Conservation (phyloP, 2,329 filamentous ascomycete genomes). For the Tolypocladium nubicola region DNA sequence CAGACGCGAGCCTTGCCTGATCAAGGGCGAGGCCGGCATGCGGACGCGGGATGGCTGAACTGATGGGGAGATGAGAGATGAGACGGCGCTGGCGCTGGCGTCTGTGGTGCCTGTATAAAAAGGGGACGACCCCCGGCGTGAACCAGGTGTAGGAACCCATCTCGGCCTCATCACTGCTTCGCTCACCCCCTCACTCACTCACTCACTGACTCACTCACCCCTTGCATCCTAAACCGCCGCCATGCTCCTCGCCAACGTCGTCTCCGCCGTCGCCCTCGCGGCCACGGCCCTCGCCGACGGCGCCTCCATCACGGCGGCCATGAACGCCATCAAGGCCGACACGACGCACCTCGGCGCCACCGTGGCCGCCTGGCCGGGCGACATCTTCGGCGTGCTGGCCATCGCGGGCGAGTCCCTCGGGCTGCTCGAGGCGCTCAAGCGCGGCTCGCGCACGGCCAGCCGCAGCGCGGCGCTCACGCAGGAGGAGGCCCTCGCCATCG, state of each 20-base stretch:
- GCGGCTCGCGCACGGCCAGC: conserved; percentile 25
- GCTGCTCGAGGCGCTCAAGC: conserved; percentile 28
- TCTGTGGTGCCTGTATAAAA: background rate
- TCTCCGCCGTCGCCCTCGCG: conserved; percentile 12
- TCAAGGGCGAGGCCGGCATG: background rate
- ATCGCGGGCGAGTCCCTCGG: conserved; percentile 27
- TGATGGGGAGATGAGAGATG: background rate
- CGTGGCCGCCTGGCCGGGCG: conserved; percentile 26
- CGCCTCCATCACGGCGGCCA: conserved; percentile 20
- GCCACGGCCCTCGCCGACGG: conserved; percentile 19
- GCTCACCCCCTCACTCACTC: background rate
- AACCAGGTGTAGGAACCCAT: background rate
- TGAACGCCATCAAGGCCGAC: conserved; percentile 21
- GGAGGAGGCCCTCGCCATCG: conserved; percentile 27
- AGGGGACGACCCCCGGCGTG: background rate
- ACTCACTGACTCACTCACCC: too few species aligned
- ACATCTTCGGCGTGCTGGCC: conserved; percentile 25
- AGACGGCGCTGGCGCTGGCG: background rate
- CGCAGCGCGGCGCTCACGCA: conserved; percentile 25
- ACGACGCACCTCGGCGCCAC: conserved; percentile 22
- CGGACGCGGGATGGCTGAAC: background rate
- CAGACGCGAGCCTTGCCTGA: background rate
- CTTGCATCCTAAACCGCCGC: too few species aligned
- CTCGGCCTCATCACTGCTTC: background rate
- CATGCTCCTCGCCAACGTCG: conserved; percentile 13